Evolutionary conservation across 1,284 basidiomycete species (phyloP).

Genomic region (Austroboletus rostrupii): DNA sequence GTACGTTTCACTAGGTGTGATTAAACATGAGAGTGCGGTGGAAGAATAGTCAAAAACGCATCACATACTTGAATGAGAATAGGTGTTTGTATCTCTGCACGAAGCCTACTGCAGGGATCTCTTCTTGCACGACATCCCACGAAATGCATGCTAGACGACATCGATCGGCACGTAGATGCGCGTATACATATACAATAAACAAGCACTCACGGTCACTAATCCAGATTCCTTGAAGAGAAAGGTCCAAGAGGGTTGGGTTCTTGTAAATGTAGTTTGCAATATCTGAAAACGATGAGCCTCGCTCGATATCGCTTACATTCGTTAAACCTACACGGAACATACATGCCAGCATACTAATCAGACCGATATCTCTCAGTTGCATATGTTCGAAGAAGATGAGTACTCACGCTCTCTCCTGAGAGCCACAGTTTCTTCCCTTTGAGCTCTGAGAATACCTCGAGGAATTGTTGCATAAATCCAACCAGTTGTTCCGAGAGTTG

Average conservation of each 20-base stretch:
- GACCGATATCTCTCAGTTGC: constrained; percentile 1
- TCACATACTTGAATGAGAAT: constrained; percentile 61
- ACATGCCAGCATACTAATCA: constrained; percentile 54
- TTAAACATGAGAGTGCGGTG: not conserved
- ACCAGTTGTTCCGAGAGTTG: constrained; percentile 49
- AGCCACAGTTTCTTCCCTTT: constrained; percentile 68
- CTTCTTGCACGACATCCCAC: constrained; percentile 56
- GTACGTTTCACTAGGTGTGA: constrained; percentile 52
- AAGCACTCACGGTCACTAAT: constrained; percentile 59
- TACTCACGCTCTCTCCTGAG: constrained; percentile 66
- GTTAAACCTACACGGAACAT: constrained; percentile 46
- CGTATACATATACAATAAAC: not conserved
- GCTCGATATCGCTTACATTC: not conserved
- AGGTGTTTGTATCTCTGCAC: constrained; percentile 67
- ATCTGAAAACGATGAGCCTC: constrained; percentile 38
- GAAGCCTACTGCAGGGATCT: constrained; percentile 68
- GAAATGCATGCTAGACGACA: constrained; percentile 46
- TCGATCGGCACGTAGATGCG: not conserved
- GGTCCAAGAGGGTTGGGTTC: constrained; percentile 47
- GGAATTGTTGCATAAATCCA: constrained; percentile 70
- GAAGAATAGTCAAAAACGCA: not conserved
- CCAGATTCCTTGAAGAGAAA: constrained; percentile 68
- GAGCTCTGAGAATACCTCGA: constrained; percentile 66
- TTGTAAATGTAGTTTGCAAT: constrained; percentile 71
- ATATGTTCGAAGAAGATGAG: not conserved